Evolutionary conservation across 2,329 filamentous ascomycete species (phyloP), one percentile per base, ranked within the genome.

Genomic region (Meredithiella fracta): DNA sequence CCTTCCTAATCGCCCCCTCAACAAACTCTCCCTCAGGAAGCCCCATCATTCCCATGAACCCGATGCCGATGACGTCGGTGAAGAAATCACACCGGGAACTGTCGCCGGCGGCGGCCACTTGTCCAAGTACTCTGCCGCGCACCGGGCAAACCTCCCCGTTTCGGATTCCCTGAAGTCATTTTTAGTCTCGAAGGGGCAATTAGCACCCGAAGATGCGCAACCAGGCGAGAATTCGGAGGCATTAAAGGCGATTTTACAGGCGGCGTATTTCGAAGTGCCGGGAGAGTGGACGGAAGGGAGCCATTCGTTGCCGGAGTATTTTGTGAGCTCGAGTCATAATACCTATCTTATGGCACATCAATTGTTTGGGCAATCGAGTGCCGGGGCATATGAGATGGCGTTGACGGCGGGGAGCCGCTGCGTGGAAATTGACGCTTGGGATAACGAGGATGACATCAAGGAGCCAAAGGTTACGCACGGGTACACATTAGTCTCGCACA

Each of bases 351-450:
- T 81, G 62, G 82, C 81, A 0, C 80, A 86, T 64, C 83, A 86
- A 67, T 75, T 86, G 1, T 82, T 73, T 61, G 83, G 83, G 3
- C 70, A 70, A 22, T 83, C 80, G 1, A 78, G 76, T 2, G 79
- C 79, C 6, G 69, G 72, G 3, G 82, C 80, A 0, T 86, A 86
- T 63, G 73, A 80, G 62, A 78, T 72, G 4, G 79, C 80, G 0
- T 68, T 86, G 15, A 69, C 67, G 29, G 77, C 79, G 0, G 83
- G 82, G 1, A 80, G 80, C 1, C 72, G 83, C 5, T 86, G 83
- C 62, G 81, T 86, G 38, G 83, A 86, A 67, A 86, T 86, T 55
- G 82, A 86, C 63, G 83, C 79, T 1, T 86, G 82, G 83, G 81
- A 86, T 62, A 73, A 82, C 51, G 70, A 75, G 38, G 75, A 79